These are phyloP conservation scores for Calycina herbarum DNA, from an alignment of 2,329 filamentous ascomycete genomes.

Conservation along the genomic window DNA sequence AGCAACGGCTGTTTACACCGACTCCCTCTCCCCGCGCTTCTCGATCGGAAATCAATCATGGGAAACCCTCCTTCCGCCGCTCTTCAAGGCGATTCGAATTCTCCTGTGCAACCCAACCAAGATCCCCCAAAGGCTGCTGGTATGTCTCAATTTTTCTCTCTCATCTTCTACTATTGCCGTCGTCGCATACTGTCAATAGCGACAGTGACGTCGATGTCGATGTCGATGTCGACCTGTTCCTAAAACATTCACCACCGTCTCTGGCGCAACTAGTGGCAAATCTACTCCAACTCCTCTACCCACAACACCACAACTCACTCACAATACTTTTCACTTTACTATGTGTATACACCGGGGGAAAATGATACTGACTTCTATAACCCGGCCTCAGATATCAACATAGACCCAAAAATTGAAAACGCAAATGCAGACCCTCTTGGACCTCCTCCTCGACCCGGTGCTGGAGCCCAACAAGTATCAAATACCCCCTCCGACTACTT, in stretches of 20 bases:
- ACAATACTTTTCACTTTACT: neutral
- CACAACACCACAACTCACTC: neutral
- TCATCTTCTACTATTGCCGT: neutral
- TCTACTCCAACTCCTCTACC: neutral
- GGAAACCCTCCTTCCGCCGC: conserved; percentile 29
- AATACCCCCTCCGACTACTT: conserved; percentile 68
- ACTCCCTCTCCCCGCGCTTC: conserved; percentile 9
- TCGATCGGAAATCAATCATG: conserved; percentile 28
- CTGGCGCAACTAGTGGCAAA: neutral
- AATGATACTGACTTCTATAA: neutral
- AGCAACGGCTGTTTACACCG: conserved; percentile 15
- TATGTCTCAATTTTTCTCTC: conserved; percentile 21
- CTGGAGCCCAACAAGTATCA: conserved; percentile 45
- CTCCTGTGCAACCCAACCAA: conserved; percentile 29
- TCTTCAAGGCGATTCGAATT: conserved; percentile 26
- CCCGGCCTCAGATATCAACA: conserved; percentile 46
- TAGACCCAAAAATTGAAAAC: conserved; percentile 49
- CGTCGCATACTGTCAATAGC: neutral
- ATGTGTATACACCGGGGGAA: neutral
- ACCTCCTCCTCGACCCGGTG: conserved; percentile 64
- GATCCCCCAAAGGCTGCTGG: conserved; percentile 24
- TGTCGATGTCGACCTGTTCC: neutral
- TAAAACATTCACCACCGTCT: neutral
- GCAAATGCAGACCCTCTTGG: conserved; percentile 66
- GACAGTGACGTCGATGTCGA: neutral